Conservation (phyloP, 352 stramenopile genomes). For the Globisporangium iwayamae region DNA sequence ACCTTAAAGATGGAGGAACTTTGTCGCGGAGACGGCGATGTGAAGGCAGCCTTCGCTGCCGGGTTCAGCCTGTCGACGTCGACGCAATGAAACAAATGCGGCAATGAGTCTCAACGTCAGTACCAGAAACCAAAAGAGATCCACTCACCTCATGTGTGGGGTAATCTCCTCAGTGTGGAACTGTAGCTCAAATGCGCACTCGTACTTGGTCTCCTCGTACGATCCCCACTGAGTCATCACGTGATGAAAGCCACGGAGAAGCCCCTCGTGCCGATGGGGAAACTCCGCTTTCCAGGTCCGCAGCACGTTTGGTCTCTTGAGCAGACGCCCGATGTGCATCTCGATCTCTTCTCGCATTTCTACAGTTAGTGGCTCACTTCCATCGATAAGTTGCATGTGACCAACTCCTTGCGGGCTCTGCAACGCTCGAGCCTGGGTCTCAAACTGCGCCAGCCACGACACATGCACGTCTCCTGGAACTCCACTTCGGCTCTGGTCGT, state of each 20-base stretch:
- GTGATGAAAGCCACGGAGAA: not conserved
- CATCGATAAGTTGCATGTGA: not conserved
- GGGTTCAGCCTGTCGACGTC: slow-evolving; percentile 6
- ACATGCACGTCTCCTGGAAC: not conserved
- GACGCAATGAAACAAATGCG: too few species aligned
- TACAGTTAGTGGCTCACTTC: not conserved
- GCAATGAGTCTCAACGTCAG: too few species aligned
- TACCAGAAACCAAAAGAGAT: too few species aligned
- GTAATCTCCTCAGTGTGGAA: not conserved
- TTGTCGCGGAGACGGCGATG: not conserved
- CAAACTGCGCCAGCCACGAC: not conserved
- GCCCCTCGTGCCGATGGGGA: not conserved
- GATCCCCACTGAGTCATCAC: not conserved
- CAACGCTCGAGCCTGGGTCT: not conserved
- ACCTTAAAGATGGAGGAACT: slow-evolving; percentile 1
- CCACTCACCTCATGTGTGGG: not conserved
- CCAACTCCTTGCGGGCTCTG: not conserved
- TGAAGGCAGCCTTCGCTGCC: slow-evolving; percentile 1
- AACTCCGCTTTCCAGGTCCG: not conserved
- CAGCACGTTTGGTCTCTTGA: not conserved
- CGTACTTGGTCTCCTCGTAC: slow-evolving; percentile 11
- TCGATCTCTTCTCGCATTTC: slow-evolving; percentile 3
- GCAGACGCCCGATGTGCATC: not conserved
- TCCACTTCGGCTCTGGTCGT: not conserved
- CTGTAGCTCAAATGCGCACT: slow-evolving; percentile 6